Percentiles rank a stretch among this genome's conserved stretches.
These are phyloP conservation scores for Tephrocybe sp. DNA, from an alignment of 768 basidiomycete genomes.

Conservation along the genomic window DNA sequence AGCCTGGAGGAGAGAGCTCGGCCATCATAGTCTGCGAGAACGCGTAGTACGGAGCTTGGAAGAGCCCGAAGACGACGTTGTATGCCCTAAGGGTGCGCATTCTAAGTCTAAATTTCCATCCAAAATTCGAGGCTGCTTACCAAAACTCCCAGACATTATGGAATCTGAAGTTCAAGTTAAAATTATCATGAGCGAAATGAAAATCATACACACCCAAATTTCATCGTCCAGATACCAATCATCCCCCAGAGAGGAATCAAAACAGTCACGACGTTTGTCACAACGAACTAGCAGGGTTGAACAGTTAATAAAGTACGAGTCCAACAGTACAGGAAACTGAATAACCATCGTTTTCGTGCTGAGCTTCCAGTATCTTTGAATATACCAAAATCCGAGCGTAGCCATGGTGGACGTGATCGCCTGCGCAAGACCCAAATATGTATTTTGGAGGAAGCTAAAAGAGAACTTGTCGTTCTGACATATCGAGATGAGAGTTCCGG, in stretches of 20 bases:
- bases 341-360: conserved; percentile 85
- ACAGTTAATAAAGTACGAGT: background rate
- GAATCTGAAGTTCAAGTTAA: conserved; percentile 41
- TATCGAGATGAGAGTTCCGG: conserved; percentile 70
- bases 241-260: conserved; percentile 85
- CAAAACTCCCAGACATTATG: conserved; percentile 90
- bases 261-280: conserved; percentile 76
- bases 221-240: conserved; percentile 81
- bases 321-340: conserved; percentile 7
- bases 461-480: conserved; percentile 80
- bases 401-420: conserved; percentile 73
- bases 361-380: conserved; percentile 78
- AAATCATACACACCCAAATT: conserved; percentile 54
- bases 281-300: conserved; percentile 53
- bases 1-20: conserved; percentile 84
- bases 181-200: background rate
- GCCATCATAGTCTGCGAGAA: conserved; percentile 89
- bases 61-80: conserved; percentile 76
- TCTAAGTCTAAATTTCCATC: background rate
- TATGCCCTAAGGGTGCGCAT: conserved; percentile 56
- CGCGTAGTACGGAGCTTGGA: conserved; percentile 87
- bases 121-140: conserved; percentile 31
- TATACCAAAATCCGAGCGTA: conserved; percentile 81
- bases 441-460: conserved; percentile 82
- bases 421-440: conserved; percentile 75